Evolutionary conservation across 371 early-diverging fungal species (phyloP).

Genomic region (Blyttiomyces sp.): DNA sequence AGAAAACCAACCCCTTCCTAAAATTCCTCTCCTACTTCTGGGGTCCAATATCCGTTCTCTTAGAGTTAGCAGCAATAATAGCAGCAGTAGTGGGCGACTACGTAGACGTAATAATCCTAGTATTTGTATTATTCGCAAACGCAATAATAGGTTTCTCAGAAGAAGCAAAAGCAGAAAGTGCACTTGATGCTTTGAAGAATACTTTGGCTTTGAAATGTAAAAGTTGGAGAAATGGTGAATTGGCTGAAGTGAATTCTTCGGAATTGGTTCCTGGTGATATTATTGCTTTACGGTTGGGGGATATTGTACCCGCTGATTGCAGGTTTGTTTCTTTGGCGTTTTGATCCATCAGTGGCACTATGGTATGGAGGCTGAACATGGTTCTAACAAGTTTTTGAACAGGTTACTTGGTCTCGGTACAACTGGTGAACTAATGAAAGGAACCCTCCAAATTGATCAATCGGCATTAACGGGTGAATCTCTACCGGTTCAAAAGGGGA

Average conservation of each 20-base stretch:
- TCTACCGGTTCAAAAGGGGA: conserved; percentile 77
- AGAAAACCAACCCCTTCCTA: conserved; percentile 75
- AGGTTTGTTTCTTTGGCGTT: no score
- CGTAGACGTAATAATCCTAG: conserved; percentile 84
- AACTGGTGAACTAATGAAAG: conserved; percentile 74
- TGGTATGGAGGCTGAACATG: no score
- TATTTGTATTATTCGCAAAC: conserved; percentile 78
- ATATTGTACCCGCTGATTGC: conserved; percentile 92
- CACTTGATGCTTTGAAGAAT: conserved; percentile 85
- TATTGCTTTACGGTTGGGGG: conserved; percentile 85
- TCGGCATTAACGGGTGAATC: conserved; percentile 94
- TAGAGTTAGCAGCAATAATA: conserved; percentile 71
- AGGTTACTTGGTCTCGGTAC: conserved; percentile 82
- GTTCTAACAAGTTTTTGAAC: no score
- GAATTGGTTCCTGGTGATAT: conserved; percentile 79
- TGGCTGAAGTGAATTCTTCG: conserved; percentile 75
- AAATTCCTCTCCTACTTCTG: conserved; percentile 87
- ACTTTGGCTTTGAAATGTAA: conserved; percentile 82
- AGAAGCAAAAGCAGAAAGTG: conserved; percentile 87
- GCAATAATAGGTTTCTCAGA: conserved; percentile 87
- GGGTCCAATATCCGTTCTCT: conserved; percentile 85
- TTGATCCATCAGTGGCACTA: no score
- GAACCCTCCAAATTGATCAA: conserved; percentile 86
- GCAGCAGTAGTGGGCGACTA: conserved; percentile 62
- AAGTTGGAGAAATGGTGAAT: conserved; percentile 73